Percentiles rank a stretch among this genome's conserved stretches.
phyloP scores from a whole-genome alignment of 352 stramenopile genomes.

The Pythium aquatile region DNA sequence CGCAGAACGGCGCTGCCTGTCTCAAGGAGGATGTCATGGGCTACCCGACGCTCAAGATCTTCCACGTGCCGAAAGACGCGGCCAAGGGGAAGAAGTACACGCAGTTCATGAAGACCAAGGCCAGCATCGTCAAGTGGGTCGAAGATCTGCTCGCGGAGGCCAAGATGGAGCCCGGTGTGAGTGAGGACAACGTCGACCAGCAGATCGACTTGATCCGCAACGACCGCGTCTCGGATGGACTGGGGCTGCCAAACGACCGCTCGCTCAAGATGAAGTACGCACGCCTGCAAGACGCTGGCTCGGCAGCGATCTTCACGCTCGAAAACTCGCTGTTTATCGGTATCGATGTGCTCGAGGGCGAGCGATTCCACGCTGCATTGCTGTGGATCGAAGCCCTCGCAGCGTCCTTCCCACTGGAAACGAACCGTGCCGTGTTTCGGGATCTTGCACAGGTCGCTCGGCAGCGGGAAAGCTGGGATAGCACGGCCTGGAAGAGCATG shows the following conservation, averaged over 20 bases:
- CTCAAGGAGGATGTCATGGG: slow-evolving; percentile 55
- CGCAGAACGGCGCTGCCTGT: slow-evolving; percentile 51
- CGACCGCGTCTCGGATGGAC: slow-evolving; percentile 31
- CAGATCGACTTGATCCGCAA: slow-evolving; percentile 50
- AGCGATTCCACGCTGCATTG: slow-evolving; percentile 60
- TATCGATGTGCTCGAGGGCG: slow-evolving; percentile 50
- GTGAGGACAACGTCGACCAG: slow-evolving; percentile 40
- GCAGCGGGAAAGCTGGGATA: slow-evolving; percentile 45
- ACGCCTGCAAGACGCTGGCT: slow-evolving; percentile 63
- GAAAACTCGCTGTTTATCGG: slow-evolving; percentile 78
- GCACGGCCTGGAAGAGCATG: slow-evolving; percentile 54
- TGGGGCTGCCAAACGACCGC: slow-evolving; percentile 39
- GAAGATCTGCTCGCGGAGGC: slow-evolving; percentile 54
- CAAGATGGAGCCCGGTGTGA: slow-evolving; percentile 52
- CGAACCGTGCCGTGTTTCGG: slow-evolving; percentile 54
- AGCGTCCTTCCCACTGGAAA: slow-evolving; percentile 59
- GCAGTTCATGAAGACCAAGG: slow-evolving; percentile 32
- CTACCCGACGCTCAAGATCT: slow-evolving; percentile 72
- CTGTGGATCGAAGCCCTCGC: slow-evolving; percentile 64
- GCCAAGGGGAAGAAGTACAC: slow-evolving; percentile 36
- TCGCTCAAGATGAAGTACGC: slow-evolving; percentile 65
- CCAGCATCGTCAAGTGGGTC: slow-evolving; percentile 59
- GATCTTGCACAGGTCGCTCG: slow-evolving; percentile 40
- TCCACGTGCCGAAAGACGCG: slow-evolving; percentile 52
- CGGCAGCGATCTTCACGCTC: slow-evolving; percentile 63